These are phyloP conservation scores for Curvularia hawaiiensis DNA, from an alignment of 2,329 filamentous ascomycete species.

Conservation along the genomic window DNA sequence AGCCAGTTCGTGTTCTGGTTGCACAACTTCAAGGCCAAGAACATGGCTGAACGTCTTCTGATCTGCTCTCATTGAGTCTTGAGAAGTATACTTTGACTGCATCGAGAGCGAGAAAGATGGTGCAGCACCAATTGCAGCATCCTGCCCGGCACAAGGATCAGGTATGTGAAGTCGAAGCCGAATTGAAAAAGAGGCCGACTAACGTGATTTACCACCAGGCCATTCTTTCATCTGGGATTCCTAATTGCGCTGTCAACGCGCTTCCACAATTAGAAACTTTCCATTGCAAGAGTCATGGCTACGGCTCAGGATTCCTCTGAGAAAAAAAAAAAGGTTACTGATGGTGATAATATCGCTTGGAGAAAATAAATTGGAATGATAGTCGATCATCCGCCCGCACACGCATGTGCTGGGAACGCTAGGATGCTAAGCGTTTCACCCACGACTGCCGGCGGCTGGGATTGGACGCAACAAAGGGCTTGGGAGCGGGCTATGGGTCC, in stretches of 20 bases:
- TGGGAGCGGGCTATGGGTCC: background rate
- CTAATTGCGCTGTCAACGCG: background rate
- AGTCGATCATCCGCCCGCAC: constrained; percentile 16
- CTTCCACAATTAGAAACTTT: background rate
- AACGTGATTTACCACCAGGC: background rate
- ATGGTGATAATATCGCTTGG: constrained; percentile 1
- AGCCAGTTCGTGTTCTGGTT: background rate
- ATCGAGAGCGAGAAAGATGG: background rate
- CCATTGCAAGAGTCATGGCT: background rate
- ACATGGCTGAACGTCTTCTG: background rate
- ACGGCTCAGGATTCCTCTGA: background rate
- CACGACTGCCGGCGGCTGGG: background rate
- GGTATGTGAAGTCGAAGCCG: background rate
- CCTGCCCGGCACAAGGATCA: background rate
- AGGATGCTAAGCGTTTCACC: background rate
- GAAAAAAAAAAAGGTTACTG: background rate
- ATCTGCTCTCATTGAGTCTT: background rate
- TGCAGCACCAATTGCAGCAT: background rate
- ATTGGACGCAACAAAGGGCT: background rate
- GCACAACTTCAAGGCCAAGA: background rate
- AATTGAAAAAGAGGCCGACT: background rate
- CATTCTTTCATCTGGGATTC: background rate
- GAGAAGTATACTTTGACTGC: background rate
- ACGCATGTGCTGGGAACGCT: constrained; percentile 7
- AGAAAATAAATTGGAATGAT: background rate